Conservation (phyloP, 345 rosid species). For the Bruguiera sexangula region DNA sequence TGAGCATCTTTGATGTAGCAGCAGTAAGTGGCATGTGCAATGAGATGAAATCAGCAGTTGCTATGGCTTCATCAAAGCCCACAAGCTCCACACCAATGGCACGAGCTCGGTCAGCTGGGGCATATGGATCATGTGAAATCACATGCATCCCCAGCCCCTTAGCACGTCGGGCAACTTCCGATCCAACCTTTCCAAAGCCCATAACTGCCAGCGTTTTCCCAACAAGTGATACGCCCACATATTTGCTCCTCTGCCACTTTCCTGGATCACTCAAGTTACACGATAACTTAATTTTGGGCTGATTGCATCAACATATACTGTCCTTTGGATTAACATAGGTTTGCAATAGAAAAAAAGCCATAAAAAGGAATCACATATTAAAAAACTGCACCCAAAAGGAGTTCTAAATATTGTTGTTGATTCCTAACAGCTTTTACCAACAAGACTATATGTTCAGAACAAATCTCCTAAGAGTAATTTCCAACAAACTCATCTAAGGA, state of each 20-base stretch:
- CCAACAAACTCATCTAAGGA: too few species aligned
- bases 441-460: too few species aligned
- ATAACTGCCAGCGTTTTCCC: slow-evolving; percentile 76
- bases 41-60: slow-evolving; percentile 79
- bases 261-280: slow-evolving; percentile 32
- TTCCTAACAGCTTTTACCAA: too few species aligned
- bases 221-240: slow-evolving; percentile 84
- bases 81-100: slow-evolving; percentile 79
- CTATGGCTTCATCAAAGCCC: slow-evolving; percentile 70
- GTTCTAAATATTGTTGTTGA: too few species aligned
- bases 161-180: slow-evolving; percentile 86
- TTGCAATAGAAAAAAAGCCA: too few species aligned
- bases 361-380: too few species aligned
- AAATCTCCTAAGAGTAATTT: too few species aligned
- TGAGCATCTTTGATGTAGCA: slow-evolving; percentile 63
- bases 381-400: too few species aligned
- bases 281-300: not conserved
- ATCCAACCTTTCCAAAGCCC: slow-evolving; percentile 92
- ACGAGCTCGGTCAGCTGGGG: slow-evolving; percentile 85
- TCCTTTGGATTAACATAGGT: too few species aligned
- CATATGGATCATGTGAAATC: slow-evolving; percentile 84
- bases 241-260: slow-evolving; percentile 78
- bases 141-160: slow-evolving; percentile 95
- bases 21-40: slow-evolving; percentile 90
- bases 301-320: too few species aligned